Evolutionary conservation across 441 rosid genomes (phyloP).

Genomic region (Erodium moschatum): DNA sequence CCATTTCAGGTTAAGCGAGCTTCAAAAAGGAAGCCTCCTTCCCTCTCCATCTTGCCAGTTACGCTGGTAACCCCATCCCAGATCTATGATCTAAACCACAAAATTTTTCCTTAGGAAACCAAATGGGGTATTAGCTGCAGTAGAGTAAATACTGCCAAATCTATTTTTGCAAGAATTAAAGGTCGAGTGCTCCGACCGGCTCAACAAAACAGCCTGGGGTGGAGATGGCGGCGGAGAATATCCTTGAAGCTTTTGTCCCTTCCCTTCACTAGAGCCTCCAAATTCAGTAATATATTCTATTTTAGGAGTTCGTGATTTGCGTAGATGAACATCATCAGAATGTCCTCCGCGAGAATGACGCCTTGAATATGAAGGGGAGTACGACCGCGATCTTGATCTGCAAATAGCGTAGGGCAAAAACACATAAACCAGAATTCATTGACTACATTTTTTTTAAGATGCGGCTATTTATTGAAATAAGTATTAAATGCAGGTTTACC

Average conservation of each 20-base stretch:
- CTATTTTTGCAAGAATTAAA: constrained; percentile 92
- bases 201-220: constrained; percentile 46
- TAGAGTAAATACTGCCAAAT: constrained; percentile 65
- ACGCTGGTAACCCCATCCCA: constrained; percentile 46
- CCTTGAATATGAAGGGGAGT: constrained; percentile 70
- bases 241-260: constrained; percentile 61
- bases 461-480: neutral
- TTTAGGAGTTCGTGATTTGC: constrained; percentile 63
- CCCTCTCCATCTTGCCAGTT: constrained; percentile 39
- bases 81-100: constrained; percentile 43
- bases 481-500: constrained; percentile 30
- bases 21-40: constrained; percentile 54
- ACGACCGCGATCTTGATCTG: constrained; percentile 72
- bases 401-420: constrained; percentile 6
- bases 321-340: constrained; percentile 35
- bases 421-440: neutral
- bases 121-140: constrained; percentile 58
- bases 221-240: constrained; percentile 85
- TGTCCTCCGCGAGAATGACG: constrained; percentile 46
- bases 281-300: constrained; percentile 91
- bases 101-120: constrained; percentile 50
- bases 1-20: constrained; percentile 33
- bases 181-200: constrained; percentile 99
- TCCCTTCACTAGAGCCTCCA: constrained; percentile 62
- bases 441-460: too few relatives aligned